phyloP scores from a whole-genome alignment of 306 rosid species.

The Medicago arabica region DNA sequence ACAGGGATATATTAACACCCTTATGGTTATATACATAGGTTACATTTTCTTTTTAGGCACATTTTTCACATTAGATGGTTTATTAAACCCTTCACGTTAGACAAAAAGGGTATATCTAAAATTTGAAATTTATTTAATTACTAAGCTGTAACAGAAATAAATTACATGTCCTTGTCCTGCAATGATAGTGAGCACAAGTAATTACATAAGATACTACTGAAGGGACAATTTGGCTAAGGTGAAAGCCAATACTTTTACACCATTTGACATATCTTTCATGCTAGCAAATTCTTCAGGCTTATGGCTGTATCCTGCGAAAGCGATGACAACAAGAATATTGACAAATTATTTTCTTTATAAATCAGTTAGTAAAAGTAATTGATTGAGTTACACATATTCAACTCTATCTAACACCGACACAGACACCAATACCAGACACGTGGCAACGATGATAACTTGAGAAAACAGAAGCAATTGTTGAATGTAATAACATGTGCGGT shows the following conservation, averaged over 20 bases:
- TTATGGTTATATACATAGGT: background rate
- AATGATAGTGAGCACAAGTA: slow-evolving; percentile 32
- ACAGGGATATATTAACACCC: slow-evolving; percentile 10
- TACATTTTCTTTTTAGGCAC: too few species aligned
- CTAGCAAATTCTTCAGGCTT: slow-evolving; percentile 92
- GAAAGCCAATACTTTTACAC: slow-evolving; percentile 83
- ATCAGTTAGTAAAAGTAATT: background rate
- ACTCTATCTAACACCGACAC: background rate
- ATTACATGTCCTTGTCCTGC: slow-evolving; percentile 36
- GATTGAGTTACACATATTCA: background rate
- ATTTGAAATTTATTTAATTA: slow-evolving; percentile 16
- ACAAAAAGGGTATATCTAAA: slow-evolving; percentile 24
- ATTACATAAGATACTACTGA: slow-evolving; percentile 48
- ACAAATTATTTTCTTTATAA: background rate
- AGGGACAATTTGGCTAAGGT: slow-evolving; percentile 85
- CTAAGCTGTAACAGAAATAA: slow-evolving; percentile 26
- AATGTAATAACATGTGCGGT: background rate
- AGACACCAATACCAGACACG: background rate
- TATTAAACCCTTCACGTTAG: background rate
- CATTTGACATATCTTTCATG: slow-evolving; percentile 75
- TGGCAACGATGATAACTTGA: background rate
- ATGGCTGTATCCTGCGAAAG: slow-evolving; percentile 89
- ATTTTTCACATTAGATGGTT: background rate
- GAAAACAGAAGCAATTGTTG: background rate
- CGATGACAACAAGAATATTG: slow-evolving; percentile 34